Base-by-base conservation (phyloP, 1,284 basidiomycete species). In the Microbotryomycetes sp. region DNA sequence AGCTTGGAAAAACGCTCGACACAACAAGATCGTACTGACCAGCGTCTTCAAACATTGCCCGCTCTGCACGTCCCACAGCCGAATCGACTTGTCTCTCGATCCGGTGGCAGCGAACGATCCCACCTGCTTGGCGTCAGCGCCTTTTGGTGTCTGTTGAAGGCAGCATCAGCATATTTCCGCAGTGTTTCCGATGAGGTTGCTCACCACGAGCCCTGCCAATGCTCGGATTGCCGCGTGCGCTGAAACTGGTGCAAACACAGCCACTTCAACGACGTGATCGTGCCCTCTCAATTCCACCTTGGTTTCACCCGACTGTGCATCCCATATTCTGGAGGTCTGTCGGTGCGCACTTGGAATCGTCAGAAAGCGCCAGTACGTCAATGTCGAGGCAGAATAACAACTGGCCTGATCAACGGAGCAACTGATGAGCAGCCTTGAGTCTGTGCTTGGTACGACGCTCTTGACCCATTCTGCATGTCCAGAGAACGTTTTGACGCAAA, bases 221-320 rank as follows among this genome's bases (percentile, higher is more conserved):
- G 90, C 87, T 57, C 88, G 80, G 54, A 94, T 86, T 2, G 87
- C 83, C 16, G 83, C 74, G 75, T 90, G 89, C 9, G 89, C 81
- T 19, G 81, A 77, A 6, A 83, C 75, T 1, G 92, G 92, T 7
- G 89, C 89, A 74, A 93, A 93, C 9, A 84, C 83, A 15, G 87
- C 86, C 46, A 84, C 84, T 74, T 93, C 89, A 16, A 94, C 84
- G 23, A 89, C 86, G 74, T 93, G 86, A 54, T 92, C 90, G 73
- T 94, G 92, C 0, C 89, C 91, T 58, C 90, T 80, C 71, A 94
- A 79, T 70, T 92, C 89, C 71, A 83, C 79, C 75, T 91, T 92
- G 42, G 84, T 84, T 72, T 89, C 85, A 22, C 88, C 89, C 7
- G 82, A 83, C 54, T 84, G 75, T 0, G 84, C 79, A 70, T 94